These are phyloP conservation scores for Hemerocallis citrina DNA, from an alignment of 106 monocot genomes.

Conservation along the genomic window DNA sequence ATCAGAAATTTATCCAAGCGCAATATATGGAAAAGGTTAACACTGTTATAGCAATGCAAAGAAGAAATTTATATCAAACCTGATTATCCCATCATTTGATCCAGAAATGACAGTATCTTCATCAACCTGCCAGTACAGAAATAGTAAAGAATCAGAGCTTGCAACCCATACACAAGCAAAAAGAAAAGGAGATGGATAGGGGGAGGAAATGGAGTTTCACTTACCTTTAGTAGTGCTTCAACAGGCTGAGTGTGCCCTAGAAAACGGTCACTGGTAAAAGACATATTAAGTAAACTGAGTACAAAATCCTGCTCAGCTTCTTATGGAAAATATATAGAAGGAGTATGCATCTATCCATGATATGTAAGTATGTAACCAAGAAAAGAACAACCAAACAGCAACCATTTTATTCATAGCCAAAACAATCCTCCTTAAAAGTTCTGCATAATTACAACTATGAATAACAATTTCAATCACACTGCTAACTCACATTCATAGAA, in stretches of 20 bases:
- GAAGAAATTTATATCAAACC: slow-evolving; percentile 27
- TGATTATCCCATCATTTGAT: slow-evolving; percentile 86
- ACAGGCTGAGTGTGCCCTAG: slow-evolving; percentile 70
- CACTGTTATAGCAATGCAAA: background rate
- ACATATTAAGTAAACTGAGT: background rate
- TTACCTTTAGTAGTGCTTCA: slow-evolving; percentile 82
- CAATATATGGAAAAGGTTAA: no score
- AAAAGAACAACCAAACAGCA: no score
- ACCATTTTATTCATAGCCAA: no score
- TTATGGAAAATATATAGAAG: no score
- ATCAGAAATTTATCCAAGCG: no score
- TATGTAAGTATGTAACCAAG: no score
- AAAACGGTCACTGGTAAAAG: slow-evolving; percentile 77
- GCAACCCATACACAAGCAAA: background rate
- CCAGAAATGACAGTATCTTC: slow-evolving; percentile 96
- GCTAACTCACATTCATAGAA: no score
- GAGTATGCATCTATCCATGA: no score
- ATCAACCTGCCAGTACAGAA: slow-evolving; percentile 46
- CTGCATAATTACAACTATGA: no score
- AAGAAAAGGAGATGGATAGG: slow-evolving; percentile 1
- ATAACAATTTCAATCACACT: no score
- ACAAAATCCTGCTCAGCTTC: background rate
- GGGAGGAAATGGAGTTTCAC: background rate
- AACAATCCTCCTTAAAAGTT: no score
- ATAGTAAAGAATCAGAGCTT: background rate